These are phyloP conservation scores for Brassica incana DNA, from an alignment of 345 rosid genomes.

Conservation along the genomic window DNA sequence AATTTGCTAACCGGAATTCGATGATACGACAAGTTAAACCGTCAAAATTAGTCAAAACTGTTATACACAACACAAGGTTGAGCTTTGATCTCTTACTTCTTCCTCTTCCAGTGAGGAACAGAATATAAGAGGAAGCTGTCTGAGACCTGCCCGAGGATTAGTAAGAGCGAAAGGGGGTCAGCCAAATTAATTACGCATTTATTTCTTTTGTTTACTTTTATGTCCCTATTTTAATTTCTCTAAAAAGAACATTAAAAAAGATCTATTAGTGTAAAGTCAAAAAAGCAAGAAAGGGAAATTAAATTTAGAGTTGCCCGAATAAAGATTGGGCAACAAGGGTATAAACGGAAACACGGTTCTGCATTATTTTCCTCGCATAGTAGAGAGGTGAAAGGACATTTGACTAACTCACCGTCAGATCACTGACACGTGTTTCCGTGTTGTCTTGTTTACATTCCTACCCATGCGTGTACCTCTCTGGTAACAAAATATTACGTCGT, in stretches of 20 bases:
- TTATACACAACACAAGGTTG: neutral
- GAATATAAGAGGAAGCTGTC: conserved; percentile 23
- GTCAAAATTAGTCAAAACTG: neutral
- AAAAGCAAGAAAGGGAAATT: neutral
- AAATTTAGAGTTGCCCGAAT: conserved; percentile 25
- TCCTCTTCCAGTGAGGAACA: conserved; percentile 3
- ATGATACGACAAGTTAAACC: conserved; percentile 4
- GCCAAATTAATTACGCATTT: conserved; percentile 11
- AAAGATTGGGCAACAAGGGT: conserved; percentile 33
- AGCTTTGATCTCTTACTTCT: conserved; percentile 4
- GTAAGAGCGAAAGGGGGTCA: conserved; percentile 10
- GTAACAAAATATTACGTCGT: conserved; percentile 16
- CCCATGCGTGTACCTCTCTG: conserved; percentile 27
- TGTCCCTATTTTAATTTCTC: neutral
- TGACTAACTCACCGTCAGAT: conserved; percentile 12
- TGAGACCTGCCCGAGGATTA: conserved; percentile 27
- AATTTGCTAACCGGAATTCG: conserved; percentile 9
- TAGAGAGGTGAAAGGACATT: neutral
- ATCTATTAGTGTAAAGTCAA: neutral
- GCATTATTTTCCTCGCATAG: neutral
- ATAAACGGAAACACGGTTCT: conserved; percentile 16
- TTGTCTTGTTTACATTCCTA: neutral
- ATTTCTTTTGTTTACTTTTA: conserved; percentile 5
- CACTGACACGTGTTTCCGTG: conserved; percentile 14
- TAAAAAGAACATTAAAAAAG: neutral